These are phyloP conservation scores for Penicillium macrosclerotiorum DNA, from an alignment of 495 filamentous ascomycete species.

Conservation along the genomic window DNA sequence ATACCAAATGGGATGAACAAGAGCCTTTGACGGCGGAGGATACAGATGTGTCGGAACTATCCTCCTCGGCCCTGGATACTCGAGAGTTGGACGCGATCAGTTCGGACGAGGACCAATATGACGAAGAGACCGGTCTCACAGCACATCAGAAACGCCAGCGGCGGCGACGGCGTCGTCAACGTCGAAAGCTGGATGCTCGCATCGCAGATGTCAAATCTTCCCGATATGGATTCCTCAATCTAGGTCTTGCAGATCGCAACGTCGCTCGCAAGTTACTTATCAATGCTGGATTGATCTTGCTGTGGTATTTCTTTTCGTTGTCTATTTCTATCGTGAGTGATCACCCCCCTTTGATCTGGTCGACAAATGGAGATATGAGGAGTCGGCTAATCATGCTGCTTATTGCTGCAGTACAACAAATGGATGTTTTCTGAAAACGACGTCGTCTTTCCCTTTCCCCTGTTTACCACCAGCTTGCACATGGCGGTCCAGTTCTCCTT, in stretches of 20 bases:
- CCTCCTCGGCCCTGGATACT: slow-evolving; percentile 49
- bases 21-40: slow-evolving; percentile 39
- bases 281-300: slow-evolving; percentile 73
- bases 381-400: not conserved
- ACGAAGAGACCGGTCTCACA: slow-evolving; percentile 87
- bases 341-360: not conserved
- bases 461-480: slow-evolving; percentile 93
- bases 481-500: slow-evolving; percentile 95
- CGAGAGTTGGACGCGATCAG: slow-evolving; percentile 56
- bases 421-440: slow-evolving; percentile 96
- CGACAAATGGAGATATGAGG: not conserved
- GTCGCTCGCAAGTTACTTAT: slow-evolving; percentile 64
- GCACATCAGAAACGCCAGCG: slow-evolving; percentile 65
- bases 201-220: slow-evolving; percentile 54
- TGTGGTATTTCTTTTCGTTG: slow-evolving; percentile 95
- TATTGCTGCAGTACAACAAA: slow-evolving; percentile 80
- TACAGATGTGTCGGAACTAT: slow-evolving; percentile 48
- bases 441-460: slow-evolving; percentile 87
- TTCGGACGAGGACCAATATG: slow-evolving; percentile 74
- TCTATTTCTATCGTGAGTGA: slow-evolving; percentile 86
- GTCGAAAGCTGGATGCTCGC: slow-evolving; percentile 71
- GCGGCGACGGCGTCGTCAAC: slow-evolving; percentile 60
- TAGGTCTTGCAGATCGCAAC: slow-evolving; percentile 56
- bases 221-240: slow-evolving; percentile 35
- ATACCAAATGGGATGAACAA: slow-evolving; percentile 35